phyloP scores from a whole-genome alignment of 768 basidiomycete species.

The Tylopilus felleus region DNA sequence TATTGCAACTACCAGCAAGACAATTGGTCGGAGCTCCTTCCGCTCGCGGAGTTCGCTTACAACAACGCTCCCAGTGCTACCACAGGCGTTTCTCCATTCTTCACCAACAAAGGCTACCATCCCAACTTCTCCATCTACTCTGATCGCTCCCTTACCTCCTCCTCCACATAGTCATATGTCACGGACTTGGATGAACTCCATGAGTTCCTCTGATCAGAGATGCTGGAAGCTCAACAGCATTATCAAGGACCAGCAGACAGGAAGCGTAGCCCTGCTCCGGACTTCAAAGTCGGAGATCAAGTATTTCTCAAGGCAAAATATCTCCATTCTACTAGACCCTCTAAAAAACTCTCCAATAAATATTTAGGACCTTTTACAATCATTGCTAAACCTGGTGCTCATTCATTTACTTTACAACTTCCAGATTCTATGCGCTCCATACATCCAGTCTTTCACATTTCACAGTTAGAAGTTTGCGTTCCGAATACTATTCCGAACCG shows the following conservation, averaged over 20 bases:
- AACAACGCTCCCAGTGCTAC: background rate
- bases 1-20: conserved; percentile 4
- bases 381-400: background rate
- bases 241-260: background rate
- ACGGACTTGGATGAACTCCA: too few relatives aligned
- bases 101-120: background rate
- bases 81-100: background rate
- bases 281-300: background rate
- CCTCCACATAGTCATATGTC: too few relatives aligned
- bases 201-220: too few relatives aligned
- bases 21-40: background rate
- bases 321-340: background rate
- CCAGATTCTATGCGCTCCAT: background rate
- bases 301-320: background rate
- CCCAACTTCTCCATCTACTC: background rate
- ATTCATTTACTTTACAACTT: background rate
- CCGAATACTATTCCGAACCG: background rate
- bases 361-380: background rate
- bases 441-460: background rate
- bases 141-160: background rate
- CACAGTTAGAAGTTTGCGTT: background rate
- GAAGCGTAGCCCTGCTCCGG: background rate
- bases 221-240: background rate
- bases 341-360: background rate
- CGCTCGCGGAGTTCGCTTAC: background rate